Evolutionary conservation across 176 grass and related monocot species (phyloP), one percentile per base, ranked within the genome.

Genomic region (Dendrocalamus sinicus): DNA sequence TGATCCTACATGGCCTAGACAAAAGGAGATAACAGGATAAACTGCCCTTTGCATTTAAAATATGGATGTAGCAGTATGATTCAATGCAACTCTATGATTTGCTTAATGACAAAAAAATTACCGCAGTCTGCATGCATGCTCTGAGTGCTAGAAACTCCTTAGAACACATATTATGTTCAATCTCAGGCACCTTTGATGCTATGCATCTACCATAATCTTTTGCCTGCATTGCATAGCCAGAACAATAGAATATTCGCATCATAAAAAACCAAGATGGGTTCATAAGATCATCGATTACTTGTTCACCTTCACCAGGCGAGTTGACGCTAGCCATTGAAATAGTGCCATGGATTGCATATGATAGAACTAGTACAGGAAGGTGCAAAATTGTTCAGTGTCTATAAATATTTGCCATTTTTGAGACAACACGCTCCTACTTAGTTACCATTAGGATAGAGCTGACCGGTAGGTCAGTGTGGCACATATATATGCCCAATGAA

Each of bases 131-230:
- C 93, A 98, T 98, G 96, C 96, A 98, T 84, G 88, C 23, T 86
- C 84, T 98, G 73, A 98, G 91, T 37, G 88, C 93, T 87, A 98
- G 83, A 81, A 98, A 98, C 80, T 98, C 91, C 80, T 95, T 98
- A 70, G 87, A 86, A 92, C 96, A 98, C 93, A 95, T 95, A 77
- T 94, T 88, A 89, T 79, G 95, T 60, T 91, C 91, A 85, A 94
- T 90, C 90, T 98, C 93, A 68, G 93, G 93, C 28, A 95, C 88
- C 79, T 87, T 98, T 61, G 83, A 81, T 41, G 89, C 86, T 72
- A 95, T 80, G 84, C 91, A 98, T 72, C 55, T 92, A 52, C 88
- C 96, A 43, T 98, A 98, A 81, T 93, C 89, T 91, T 98, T 94
- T 83, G 84, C 88, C 96, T 98, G 81, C 78, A 91, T 53, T 58